Percentiles rank a stretch among this genome's conserved stretches.
These are phyloP conservation scores for Podospora didyma DNA, from an alignment of 495 filamentous ascomycete genomes.

Conservation along the genomic window DNA sequence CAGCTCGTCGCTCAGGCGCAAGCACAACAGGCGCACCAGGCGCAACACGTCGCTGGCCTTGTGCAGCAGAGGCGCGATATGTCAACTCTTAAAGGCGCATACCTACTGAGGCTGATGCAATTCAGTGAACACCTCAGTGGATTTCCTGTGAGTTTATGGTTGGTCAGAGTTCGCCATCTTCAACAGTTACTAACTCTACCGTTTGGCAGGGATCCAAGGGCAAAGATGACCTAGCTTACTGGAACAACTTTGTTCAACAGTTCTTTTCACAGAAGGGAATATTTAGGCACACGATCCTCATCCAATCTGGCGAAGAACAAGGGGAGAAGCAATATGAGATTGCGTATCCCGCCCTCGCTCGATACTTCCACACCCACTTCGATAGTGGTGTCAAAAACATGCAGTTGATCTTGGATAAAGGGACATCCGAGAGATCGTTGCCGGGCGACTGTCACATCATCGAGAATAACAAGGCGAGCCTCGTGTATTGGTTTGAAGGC, in stretches of 20 bases:
- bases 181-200: constrained; percentile 10
- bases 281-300: constrained; percentile 59
- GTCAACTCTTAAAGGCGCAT: constrained; percentile 54
- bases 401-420: constrained; percentile 66
- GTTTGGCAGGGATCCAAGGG: constrained; percentile 47
- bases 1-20: constrained; percentile 30
- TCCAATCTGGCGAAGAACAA: constrained; percentile 39
- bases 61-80: constrained; percentile 49
- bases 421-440: constrained; percentile 50
- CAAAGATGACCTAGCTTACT: constrained; percentile 61
- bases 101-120: constrained; percentile 59
- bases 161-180: background rate
- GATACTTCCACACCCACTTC: constrained; percentile 79
- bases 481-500: constrained; percentile 71
- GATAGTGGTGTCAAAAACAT: constrained; percentile 77
- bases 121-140: constrained; percentile 69
- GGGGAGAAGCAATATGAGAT: constrained; percentile 74
- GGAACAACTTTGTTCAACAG: constrained; percentile 68
- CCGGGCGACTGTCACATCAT: constrained; percentile 61
- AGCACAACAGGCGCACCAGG: constrained; percentile 37
- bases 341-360: constrained; percentile 64
- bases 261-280: constrained; percentile 72
- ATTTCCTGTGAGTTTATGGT: constrained; percentile 48
- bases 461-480: constrained; percentile 56
- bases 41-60: constrained; percentile 21